Evolutionary conservation across 805 yeast genomes (phyloP), one percentile per base, ranked within the genome.

Genomic region (Suhomyces sp.): DNA sequence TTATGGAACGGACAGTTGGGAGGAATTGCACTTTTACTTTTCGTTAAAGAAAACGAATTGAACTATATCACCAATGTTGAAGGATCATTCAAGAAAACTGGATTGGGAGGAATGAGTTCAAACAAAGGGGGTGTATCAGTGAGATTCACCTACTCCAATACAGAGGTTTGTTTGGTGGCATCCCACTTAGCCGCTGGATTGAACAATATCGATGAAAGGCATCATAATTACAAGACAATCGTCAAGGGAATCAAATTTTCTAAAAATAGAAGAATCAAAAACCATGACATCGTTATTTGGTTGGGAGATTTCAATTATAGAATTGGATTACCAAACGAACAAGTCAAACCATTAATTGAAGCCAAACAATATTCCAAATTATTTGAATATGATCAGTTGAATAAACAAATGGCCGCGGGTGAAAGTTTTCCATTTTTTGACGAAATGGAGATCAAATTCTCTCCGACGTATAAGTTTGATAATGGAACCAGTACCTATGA

Each of bases 141-240:
- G 3, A 74, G 90, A 43, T 71, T 87, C 50, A 64, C 72, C 16
- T 73, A 81, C 40, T 78, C 82, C 10, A 78, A 78, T 20, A 78
- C 91, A 8, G 77, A 76, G 19, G 60, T 93, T 33, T 87, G 96
- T 50, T 77, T 91, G 45, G 78, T 91, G 9, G 80, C 81, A 3
- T 80, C 95, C 3, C 98, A 93, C 67, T 68, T 93, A 38, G 97
- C 98, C 1, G 98, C 98, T 2, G 98, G 98, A 0, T 74, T 83
- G 42, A 79, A 80, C 40, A 81, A 86, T 52, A 70, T 77, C 10
- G 85, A 81, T 20, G 96, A 91, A 58, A 69, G 98, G 38, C 95
- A 86, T 53, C 81, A 80, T 45, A 95, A 93, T 54, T 87, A 85
- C 48, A 86, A 86, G 45, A 77, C 90, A 1, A 81, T 93, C 20